Percentiles rank a stretch among this genome's conserved stretches.
These are phyloP conservation scores for Thermothelomyces thermophilus DNA, from an alignment of 2,329 filamentous ascomycete species.

Conservation along the genomic window DNA sequence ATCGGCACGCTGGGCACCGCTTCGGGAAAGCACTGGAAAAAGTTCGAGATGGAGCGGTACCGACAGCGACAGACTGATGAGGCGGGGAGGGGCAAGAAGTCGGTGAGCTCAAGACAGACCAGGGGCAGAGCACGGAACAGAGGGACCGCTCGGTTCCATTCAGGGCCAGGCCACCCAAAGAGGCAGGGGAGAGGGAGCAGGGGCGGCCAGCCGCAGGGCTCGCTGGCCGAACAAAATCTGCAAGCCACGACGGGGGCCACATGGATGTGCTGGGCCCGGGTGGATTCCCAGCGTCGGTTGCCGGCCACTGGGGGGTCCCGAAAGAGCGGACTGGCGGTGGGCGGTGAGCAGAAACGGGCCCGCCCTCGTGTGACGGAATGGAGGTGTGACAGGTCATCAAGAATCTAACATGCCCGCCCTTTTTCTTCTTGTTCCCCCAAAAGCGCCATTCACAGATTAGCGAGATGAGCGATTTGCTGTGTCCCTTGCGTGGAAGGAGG, in stretches of 20 bases:
- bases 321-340: slow-evolving; percentile 23
- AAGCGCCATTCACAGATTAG: too few relatives aligned
- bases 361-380: slow-evolving; percentile 14
- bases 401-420: too few relatives aligned
- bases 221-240: slow-evolving; percentile 17
- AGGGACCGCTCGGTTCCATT: slow-evolving; percentile 13
- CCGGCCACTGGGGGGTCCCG: slow-evolving; percentile 15
- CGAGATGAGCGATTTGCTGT: too few relatives aligned
- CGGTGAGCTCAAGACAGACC: slow-evolving; percentile 31
- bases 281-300: slow-evolving; percentile 6
- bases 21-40: background rate
- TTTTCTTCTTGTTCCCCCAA: too few relatives aligned
- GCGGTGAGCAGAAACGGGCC: slow-evolving; percentile 15
- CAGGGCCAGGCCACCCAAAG: slow-evolving; percentile 17
- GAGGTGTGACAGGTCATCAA: slow-evolving; percentile 21
- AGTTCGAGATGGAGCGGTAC: slow-evolving; percentile 3
- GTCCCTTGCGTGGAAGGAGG: background rate
- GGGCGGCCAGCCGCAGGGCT: slow-evolving; percentile 22
- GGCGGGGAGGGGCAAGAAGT: slow-evolving; percentile 23
- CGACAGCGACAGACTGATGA: background rate
- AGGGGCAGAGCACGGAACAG: slow-evolving; percentile 18
- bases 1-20: background rate
- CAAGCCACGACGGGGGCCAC: slow-evolving; percentile 22
- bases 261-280: slow-evolving; percentile 14
- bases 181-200: slow-evolving; percentile 20